Base-by-base conservation (phyloP, 169 alveolate genomes). In the Eimeria praecox region DNA sequence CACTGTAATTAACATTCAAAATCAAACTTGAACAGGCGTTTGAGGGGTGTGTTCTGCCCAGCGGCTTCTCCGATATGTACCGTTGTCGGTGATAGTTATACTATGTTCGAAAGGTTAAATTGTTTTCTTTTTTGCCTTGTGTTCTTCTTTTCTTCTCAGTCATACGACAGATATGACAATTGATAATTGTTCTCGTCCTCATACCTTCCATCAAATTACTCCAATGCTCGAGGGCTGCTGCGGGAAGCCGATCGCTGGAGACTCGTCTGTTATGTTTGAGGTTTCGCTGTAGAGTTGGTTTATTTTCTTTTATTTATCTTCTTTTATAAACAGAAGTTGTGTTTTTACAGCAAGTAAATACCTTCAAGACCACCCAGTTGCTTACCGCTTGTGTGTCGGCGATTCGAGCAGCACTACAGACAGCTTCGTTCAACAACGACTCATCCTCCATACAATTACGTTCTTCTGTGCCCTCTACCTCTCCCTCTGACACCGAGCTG, bases 1-100 rank as follows among this genome's bases (percentile, higher is more conserved):
- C 52, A 16, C 30, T 3, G 30, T 38, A 71, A 35, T 71, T 35
- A 4, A 38, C 38, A 3, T 4, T 4, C n/a, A 20, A 71, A 33
- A 35, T 35, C 30, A 0, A 0, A 38, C 52, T 35, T 33, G 52
- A 71, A 71, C 52, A 16, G 3, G 30, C 46, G 30, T 20, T 71
- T 71, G 27, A 38, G 82, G 82, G 82, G 49, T 33, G 46, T 33
- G 82, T 71, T 71, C 38, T 71, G 52, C 82, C 82, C 82, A 71
- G 52, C 82, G 82, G 52, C 82, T 71, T 49, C 82, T 38, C 82
- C 82, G 82, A 71, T 71, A 12, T 71, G 82, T 71, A 71, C 82
- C 82, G 82, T 71, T 71, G 82, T 38, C 82, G 52, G 52, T 71
- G 82, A 14, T 49, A 71, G 82, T 0, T 33, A 16, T 38, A 14